Evolutionary conservation across 352 stramenopile species (phyloP), one percentile per base, ranked within the genome.

Genomic region (Pythium folliculosum): DNA sequence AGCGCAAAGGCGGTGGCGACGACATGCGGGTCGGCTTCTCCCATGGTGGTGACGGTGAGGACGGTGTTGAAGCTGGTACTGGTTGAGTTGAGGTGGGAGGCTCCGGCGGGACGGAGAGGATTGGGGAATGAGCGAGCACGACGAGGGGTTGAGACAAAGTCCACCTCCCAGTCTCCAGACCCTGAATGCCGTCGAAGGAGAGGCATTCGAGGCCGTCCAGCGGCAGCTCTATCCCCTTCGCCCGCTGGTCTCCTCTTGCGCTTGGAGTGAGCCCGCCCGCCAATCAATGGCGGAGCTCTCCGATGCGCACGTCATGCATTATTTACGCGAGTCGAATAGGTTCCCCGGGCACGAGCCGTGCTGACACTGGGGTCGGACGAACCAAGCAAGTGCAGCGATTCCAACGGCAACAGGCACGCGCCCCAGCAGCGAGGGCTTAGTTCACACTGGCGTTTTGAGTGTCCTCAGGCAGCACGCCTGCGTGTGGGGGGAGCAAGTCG

Each of bases 1-100:
- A 88, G 52, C 25, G 50, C 72, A 49, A 88, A 78, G 1, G 76
- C 75, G 14, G 64, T 38, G n/a, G 17, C 49, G 19, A 72, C 65
- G 25, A 25, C 52, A 32, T 65, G 40, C 12, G 44, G 21, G 10
- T 59, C 32, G 2, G 22, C 52, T 22, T 12, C 30, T 30, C 16
- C 14, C 52, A 59, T 59, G 27, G 25, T 40, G 27, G 27, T 17
- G 38, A 16, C 12, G 38, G 8, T 14, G 35, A 40, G 35, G 47
- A 5, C 5, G 49, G 21, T 55, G 19, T 25, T 43, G 27, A 16
- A 57, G n/a, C n/a, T n/a, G 23, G 23, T 14, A 6, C 38, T 44
- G 38, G 32, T 37, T 12, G 21, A 22, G 32, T 32, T 21, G 2
- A 19, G 50, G 14, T 6, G n/a, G 25, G 12, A 25, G 19, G 44